phyloP scores from a whole-genome alignment of 2,329 filamentous ascomycete genomes.

The Incumbomyces delicatus region DNA sequence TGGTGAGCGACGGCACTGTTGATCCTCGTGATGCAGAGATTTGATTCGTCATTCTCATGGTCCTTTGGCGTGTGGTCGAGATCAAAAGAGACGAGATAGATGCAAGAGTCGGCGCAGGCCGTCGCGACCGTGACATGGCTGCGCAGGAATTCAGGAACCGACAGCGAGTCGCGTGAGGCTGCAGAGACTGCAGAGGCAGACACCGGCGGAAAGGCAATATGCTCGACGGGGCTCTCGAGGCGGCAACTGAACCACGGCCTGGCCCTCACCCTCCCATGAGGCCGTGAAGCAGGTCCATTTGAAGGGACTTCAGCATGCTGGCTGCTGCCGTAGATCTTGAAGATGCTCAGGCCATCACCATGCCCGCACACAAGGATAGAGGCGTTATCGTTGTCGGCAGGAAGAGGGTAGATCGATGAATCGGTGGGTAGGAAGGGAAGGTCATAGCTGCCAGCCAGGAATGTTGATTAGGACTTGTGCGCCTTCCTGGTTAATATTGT shows the following conservation, averaged over 20 bases:
- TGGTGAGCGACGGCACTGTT: constrained; percentile 39
- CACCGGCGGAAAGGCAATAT: constrained; percentile 39
- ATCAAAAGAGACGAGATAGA: constrained; percentile 46
- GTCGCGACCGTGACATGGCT: constrained; percentile 41
- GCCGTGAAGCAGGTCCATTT: constrained; percentile 29
- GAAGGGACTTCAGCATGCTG: constrained; percentile 47
- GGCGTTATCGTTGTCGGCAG: constrained; percentile 49
- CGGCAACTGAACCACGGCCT: constrained; percentile 46
- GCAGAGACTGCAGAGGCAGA: constrained; percentile 17
- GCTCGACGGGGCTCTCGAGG: constrained; percentile 44
- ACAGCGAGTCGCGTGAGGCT: background rate
- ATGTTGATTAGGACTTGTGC: constrained; percentile 1
- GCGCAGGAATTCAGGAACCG: constrained; percentile 2
- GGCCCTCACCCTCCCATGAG: constrained; percentile 36
- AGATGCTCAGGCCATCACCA: constrained; percentile 45
- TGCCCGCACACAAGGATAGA: constrained; percentile 52
- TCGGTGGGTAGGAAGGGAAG: constrained; percentile 48
- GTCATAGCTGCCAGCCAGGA: constrained; percentile 48
- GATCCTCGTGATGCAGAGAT: constrained; percentile 41
- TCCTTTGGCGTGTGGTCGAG: constrained; percentile 41
- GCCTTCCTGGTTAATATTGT: no score
- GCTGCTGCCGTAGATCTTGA: constrained; percentile 17
- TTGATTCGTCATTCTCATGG: constrained; percentile 26
- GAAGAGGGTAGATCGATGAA: constrained; percentile 48
- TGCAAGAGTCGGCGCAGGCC: constrained; percentile 47